Evolutionary conservation across 2,329 filamentous ascomycete species (phyloP).

Genomic region (Trichoderma atrobrunneum): DNA sequence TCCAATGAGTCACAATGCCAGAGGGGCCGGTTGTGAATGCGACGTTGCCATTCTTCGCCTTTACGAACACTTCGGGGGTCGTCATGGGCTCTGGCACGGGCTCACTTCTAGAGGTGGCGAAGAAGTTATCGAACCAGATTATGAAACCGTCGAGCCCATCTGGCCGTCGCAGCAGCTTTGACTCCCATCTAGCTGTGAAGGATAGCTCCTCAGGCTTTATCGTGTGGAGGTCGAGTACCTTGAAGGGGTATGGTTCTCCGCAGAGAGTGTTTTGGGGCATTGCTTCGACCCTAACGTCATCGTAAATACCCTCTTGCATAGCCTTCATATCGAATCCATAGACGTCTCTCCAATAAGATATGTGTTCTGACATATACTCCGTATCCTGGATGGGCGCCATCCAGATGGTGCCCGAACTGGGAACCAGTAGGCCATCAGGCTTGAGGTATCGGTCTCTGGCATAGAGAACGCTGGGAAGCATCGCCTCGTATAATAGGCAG

Average conservation of each 20-base stretch:
- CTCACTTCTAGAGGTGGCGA: constrained; percentile 60
- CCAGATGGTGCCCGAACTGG: constrained; percentile 79
- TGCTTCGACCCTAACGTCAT: constrained; percentile 76
- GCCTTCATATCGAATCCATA: constrained; percentile 94
- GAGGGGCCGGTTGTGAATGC: constrained; percentile 85
- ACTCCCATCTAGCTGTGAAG: constrained; percentile 68
- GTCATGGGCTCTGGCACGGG: constrained; percentile 49
- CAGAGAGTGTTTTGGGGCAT: constrained; percentile 61
- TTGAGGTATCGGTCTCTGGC: constrained; percentile 84
- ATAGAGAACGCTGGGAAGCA: constrained; percentile 89
- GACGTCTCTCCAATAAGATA: constrained; percentile 85
- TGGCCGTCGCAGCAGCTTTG: constrained; percentile 58
- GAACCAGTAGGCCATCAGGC: constrained; percentile 77
- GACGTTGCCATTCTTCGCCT: constrained; percentile 58
- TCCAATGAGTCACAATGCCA: constrained; percentile 82
- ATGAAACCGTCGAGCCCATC: constrained; percentile 80
- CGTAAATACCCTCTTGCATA: constrained; percentile 79
- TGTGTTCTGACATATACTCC: constrained; percentile 73
- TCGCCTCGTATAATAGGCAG: constrained; percentile 87
- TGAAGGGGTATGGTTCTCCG: constrained; percentile 63
- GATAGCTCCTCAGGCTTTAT: constrained; percentile 68
- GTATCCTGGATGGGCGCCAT: constrained; percentile 76
- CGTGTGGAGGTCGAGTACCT: constrained; percentile 73
- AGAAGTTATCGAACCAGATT: constrained; percentile 94
- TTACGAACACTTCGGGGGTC: constrained; percentile 62